Conservation (phyloP, 2,329 filamentous ascomycete genomes). For the Phoma sp. region DNA sequence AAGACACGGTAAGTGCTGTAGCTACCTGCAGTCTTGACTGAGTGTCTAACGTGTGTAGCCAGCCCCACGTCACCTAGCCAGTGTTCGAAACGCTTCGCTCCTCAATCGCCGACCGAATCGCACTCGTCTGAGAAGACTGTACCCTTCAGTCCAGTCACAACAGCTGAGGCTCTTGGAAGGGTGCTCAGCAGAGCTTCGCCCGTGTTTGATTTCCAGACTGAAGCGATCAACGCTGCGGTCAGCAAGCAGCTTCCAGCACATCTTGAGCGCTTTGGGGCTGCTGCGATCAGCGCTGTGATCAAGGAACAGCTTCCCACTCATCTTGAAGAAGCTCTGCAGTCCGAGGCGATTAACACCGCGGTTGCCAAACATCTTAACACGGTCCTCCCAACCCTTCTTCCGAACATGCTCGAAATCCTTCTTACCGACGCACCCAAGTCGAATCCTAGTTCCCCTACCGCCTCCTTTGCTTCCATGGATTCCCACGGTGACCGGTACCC, state of each 20-base stretch:
- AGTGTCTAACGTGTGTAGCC: slow-evolving; percentile 3
- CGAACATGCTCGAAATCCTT: neutral
- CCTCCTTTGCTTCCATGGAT: neutral
- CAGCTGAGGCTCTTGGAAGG: slow-evolving; percentile 4
- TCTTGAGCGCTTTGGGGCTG: no score
- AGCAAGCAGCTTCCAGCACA: no score
- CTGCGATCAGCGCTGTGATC: no score
- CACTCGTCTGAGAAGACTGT: slow-evolving; percentile 16
- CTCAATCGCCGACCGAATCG: slow-evolving; percentile 7
- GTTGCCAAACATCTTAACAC: neutral
- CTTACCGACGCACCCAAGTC: neutral
- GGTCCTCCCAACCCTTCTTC: neutral
- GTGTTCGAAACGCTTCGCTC: neutral
- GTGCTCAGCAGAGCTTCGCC: neutral
- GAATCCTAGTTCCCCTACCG: neutral
- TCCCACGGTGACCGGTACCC: neutral
- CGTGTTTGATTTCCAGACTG: neutral
- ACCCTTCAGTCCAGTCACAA: slow-evolving; percentile 8
- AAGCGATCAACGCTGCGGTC: slow-evolving; percentile 2
- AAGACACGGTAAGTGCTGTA: slow-evolving; percentile 9
- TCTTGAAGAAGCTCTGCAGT: neutral
- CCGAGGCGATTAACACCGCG: slow-evolving; percentile 5
- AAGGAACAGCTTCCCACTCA: no score
- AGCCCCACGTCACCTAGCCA: neutral
- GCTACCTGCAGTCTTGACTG: neutral